Evolutionary conservation across 208 protist species (phyloP), one percentile per base, ranked within the genome.

Genomic region (Acanthamoeba polyphaga): DNA sequence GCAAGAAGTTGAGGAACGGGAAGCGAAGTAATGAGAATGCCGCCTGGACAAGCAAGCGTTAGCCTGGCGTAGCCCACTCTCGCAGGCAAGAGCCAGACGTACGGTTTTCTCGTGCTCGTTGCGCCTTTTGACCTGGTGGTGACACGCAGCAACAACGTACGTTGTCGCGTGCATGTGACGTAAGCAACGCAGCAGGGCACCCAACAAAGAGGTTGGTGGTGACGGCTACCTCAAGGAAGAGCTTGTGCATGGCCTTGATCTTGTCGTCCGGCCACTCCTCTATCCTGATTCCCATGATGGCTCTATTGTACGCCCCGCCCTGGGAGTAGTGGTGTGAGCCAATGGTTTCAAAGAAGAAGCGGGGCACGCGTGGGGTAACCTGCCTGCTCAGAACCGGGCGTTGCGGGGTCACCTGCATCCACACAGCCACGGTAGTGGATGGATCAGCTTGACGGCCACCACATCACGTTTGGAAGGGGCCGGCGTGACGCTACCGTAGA

Each of bases 251-350:
- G 29, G 49, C 55, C 46, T 89, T 58, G 49, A 89, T 32, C 82
- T 89, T 89, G 82, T 89, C 82, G 13, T 66, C 82, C 1, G 82
- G 82, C 82, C 82, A 89, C 27, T 89, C 82, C 55, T 89, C 82
- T 22, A 89, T 62, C n/a, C 82, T 19, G 51, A 89, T 68, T 17
- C 82, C 82, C 82, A 89, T 66, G 55, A 89, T 89, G 49, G 82
- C 82, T 43, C 82, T 19, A 38, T 89, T 89, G 55, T 89, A 89
- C 8, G 82, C 82, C 43, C 82, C 82, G 82, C 82, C 82, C 46
- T 89, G 82, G 6, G 82, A 46, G 29, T 19, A 9, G 62, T 8
- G 27, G 8, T 49, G 43, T 49, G 43, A 51, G 15, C 12, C 32
- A 3, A 32, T 76, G 2, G 1, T 80, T 1, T 43, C 15, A 55